phyloP scores from a whole-genome alignment of 768 basidiomycete genomes.

The Exidia glandulosa region DNA sequence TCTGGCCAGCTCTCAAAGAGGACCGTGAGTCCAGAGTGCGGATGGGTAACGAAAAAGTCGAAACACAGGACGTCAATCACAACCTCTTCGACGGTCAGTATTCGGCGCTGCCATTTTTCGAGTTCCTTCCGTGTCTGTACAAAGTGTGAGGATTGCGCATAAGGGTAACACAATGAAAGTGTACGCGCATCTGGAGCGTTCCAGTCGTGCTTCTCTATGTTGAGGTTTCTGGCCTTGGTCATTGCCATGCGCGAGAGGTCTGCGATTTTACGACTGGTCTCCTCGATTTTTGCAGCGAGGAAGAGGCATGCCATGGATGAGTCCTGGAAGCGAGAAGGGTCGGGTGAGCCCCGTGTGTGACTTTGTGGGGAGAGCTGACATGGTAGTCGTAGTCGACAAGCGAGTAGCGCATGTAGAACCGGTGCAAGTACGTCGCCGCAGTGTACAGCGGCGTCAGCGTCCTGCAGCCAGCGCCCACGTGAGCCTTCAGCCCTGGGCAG shows the following conservation, averaged over 20 bases:
- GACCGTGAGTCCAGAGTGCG: conserved; percentile 65
- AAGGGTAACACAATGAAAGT: no score
- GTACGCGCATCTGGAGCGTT: background rate
- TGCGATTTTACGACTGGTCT: conserved; percentile 76
- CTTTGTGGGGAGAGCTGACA: conserved; percentile 29
- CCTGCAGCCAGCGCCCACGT: conserved; percentile 27
- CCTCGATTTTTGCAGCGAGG: conserved; percentile 85
- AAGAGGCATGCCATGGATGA: conserved; percentile 81
- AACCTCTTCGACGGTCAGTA: conserved; percentile 65
- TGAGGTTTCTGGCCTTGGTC: conserved; percentile 51
- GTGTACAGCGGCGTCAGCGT: conserved; percentile 76
- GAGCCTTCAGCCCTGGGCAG: conserved; percentile 1
- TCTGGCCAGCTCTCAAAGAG: conserved; percentile 49
- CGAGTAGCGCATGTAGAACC: conserved; percentile 81
- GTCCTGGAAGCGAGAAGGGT: conserved; percentile 36
- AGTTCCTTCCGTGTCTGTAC: no score
- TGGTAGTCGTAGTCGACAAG: conserved; percentile 75
- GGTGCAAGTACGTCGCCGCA: conserved; percentile 83
- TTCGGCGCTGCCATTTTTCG: conserved; percentile 55
- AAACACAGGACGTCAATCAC: conserved; percentile 78
- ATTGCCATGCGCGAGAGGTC: conserved; percentile 70
- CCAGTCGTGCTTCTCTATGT: conserved; percentile 28
- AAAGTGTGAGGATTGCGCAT: no score
- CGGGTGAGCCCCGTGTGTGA: background rate
- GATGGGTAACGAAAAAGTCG: conserved; percentile 69